Evolutionary conservation across 2,329 filamentous ascomycete species (phyloP).

Genomic region (Lachnellula hyalina): DNA sequence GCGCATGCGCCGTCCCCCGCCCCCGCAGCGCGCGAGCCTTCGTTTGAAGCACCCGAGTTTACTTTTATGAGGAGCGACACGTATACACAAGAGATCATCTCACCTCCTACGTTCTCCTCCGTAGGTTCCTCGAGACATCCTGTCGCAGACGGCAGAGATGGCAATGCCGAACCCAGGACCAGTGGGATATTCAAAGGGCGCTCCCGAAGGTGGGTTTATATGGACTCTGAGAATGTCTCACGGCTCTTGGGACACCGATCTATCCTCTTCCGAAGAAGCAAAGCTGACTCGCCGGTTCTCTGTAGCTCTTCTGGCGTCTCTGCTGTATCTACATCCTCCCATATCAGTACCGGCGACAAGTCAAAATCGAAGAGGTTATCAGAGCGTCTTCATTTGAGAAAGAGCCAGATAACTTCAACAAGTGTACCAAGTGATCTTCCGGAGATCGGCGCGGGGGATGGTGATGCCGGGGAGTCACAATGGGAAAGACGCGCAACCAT

Average conservation of each 20-base stretch:
- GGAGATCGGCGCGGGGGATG: constrained; percentile 53
- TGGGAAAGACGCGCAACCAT: constrained; percentile 96
- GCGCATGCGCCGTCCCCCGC: constrained; percentile 25
- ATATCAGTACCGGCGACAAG: constrained; percentile 13
- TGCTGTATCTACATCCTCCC: constrained; percentile 41
- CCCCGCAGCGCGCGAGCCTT: constrained; percentile 26
- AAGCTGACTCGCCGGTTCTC: too few relatives aligned
- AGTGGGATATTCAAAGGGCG: constrained; percentile 31
- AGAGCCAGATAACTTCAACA: constrained; percentile 54
- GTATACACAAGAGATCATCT: constrained; percentile 69
- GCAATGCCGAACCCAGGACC: constrained; percentile 24
- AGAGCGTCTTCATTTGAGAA: constrained; percentile 64
- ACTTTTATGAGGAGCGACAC: constrained; percentile 86
- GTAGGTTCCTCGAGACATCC: constrained; percentile 31
- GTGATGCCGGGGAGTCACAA: constrained; percentile 55
- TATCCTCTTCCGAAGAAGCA: too few relatives aligned
- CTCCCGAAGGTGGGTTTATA: constrained; percentile 27
- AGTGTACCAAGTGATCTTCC: constrained; percentile 78
- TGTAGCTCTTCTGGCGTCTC: constrained; percentile 36
- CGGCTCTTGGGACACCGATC: too few relatives aligned
- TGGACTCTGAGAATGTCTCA: too few relatives aligned
- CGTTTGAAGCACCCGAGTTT: constrained; percentile 53
- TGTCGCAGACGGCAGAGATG: constrained; percentile 2
- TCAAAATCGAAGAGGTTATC: constrained; percentile 47
- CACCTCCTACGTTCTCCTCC: constrained; percentile 51